phyloP scores from a whole-genome alignment of 1,284 basidiomycete genomes.

The Rhodotorula mucilaginosa region DNA sequence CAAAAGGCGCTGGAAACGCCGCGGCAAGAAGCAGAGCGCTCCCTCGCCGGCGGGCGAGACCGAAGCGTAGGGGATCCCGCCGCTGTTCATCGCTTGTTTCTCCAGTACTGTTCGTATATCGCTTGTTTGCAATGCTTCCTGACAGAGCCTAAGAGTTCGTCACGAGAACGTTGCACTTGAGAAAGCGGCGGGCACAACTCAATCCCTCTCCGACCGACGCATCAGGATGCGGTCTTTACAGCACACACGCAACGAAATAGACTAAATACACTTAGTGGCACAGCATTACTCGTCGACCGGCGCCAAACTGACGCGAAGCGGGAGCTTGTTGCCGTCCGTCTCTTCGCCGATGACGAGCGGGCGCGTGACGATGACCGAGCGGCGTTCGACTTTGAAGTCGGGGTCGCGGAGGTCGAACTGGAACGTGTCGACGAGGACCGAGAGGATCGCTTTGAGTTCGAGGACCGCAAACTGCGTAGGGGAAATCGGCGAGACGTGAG shows the following conservation, averaged over 20 bases:
- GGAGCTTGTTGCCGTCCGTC: constrained; percentile 24
- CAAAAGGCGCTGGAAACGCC: too few relatives aligned
- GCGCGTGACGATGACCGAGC: constrained; percentile 32
- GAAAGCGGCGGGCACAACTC: not conserved
- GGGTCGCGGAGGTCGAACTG: constrained; percentile 23
- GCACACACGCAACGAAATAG: too few relatives aligned
- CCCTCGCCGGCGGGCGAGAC: too few relatives aligned
- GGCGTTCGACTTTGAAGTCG: constrained; percentile 19
- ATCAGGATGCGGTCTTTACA: not conserved
- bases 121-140: too few relatives aligned
- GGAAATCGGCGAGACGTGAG: not conserved
- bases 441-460: constrained; percentile 33
- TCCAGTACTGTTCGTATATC: not conserved
- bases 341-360: constrained; percentile 36
- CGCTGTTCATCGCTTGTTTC: too few relatives aligned
- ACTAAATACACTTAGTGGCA: not conserved
- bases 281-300: constrained; percentile 5
- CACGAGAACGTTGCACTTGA: not conserved
- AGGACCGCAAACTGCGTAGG: constrained; percentile 13
- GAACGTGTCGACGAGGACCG: constrained; percentile 33
- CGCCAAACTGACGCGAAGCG: constrained; percentile 27
- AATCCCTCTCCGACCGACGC: not conserved
- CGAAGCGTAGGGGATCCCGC: too few relatives aligned
- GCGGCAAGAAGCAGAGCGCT: too few relatives aligned
- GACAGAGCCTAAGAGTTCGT: too few relatives aligned